Evolutionary conservation across 371 early-diverging fungal genomes (phyloP).

Genomic region (Chytridium lagenaria): DNA sequence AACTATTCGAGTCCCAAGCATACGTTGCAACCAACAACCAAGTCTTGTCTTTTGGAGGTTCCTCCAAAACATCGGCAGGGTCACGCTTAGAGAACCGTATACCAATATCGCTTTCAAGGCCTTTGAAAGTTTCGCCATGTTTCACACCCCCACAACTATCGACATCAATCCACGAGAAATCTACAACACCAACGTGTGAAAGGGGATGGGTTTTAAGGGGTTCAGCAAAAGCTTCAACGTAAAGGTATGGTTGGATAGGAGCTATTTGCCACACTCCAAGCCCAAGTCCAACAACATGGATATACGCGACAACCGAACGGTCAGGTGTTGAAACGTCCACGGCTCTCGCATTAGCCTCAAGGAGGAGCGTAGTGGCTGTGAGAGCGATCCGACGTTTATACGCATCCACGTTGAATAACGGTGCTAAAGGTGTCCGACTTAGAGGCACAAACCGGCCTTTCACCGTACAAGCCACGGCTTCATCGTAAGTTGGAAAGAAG

Average conservation of each 20-base stretch:
- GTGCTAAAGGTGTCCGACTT: not conserved
- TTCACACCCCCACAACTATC: conserved; percentile 13
- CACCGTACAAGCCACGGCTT: not conserved
- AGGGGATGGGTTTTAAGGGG: conserved; percentile 8
- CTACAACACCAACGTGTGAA: conserved; percentile 33
- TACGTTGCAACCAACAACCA: conserved; percentile 39
- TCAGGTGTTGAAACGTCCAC: not conserved
- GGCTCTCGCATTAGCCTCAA: conserved; percentile 40
- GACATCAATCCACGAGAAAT: conserved; percentile 36
- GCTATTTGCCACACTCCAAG: conserved; percentile 45
- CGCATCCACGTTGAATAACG: conserved; percentile 22
- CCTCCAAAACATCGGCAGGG: too few relatives aligned
- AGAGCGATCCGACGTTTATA: conserved; percentile 34
- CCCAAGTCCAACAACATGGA: conserved; percentile 49
- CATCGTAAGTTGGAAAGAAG: conserved; percentile 23
- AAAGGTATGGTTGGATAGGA: conserved; percentile 15
- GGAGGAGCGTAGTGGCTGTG: conserved; percentile 31
- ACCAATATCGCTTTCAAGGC: conserved; percentile 30
- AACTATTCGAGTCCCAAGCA: conserved; percentile 51
- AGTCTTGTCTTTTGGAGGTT: conserved; percentile 6
- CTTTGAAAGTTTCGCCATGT: too few relatives aligned
- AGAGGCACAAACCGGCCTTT: not conserved
- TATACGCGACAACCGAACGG: conserved; percentile 18
- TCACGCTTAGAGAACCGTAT: conserved; percentile 37
- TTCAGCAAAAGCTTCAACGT: conserved; percentile 29